Evolutionary conservation across 1,284 basidiomycete genomes (phyloP), one percentile per base, ranked within the genome.

Genomic region (Vanrija humicola): DNA sequence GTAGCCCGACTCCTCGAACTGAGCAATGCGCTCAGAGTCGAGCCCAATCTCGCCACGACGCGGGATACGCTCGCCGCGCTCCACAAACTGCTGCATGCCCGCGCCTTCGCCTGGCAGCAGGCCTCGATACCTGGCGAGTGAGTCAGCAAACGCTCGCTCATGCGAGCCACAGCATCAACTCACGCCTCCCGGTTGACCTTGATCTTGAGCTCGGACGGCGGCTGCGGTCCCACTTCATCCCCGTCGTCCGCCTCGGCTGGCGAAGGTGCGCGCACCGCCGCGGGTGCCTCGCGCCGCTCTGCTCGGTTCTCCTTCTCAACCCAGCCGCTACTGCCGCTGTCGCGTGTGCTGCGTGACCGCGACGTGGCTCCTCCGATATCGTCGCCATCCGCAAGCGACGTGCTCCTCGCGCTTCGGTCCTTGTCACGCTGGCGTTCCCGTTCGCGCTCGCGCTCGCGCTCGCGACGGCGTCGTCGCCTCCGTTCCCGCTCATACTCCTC

Each of bases 41-140:
- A 98, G 79, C 47, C 95, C 96, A 66, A 98, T 98, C 79, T 98
- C 95, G 78, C 95, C 96, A 81, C 96, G 90, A 56, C 95, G 90
- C 4, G 95, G 95, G 68, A 98, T 98, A 69, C 95, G 92, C 51
- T 86, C 75, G 54, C 90, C 93, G 19, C 93, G 89, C 71, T 89
- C 82, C 47, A 96, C 83, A 81, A 89, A 99, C 29, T 90, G 88
- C 5, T 93, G 92, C 93, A 98, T 98, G 26, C 95, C 95, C 56
- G 86, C 87, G 47, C 93, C 95, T 80, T 99, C 95, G 54, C 95
- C 96, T 1, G 90, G 89, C 8, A 94, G 82, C 42, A 98, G 82
- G 49, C 89, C 83, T 58, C 91, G 90, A 72, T 91, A 83, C 8
- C 77, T 78, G 54, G 6, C 38, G 14, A 16, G 5, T 39, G 38